Percentiles rank a stretch among this genome's conserved stretches.
Evolutionary conservation across 139 green algal genomes (phyloP).

Genomic region (Parachlorella kessleri): DNA sequence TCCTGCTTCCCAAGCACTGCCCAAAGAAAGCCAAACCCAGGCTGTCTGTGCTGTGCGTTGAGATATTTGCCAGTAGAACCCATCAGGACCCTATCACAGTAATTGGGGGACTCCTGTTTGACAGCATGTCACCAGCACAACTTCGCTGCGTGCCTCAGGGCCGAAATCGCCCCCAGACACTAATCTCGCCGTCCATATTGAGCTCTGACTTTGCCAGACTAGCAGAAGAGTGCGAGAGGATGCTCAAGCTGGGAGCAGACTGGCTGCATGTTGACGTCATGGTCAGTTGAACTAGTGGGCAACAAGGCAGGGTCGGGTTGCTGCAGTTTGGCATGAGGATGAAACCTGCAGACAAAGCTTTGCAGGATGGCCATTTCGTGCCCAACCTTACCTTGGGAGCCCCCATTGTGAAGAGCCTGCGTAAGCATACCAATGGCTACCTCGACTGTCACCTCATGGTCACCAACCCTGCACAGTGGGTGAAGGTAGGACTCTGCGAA

Average conservation of each 20-base stretch:
- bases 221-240: constrained; percentile 63
- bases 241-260: constrained; percentile 74
- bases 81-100: too few species aligned
- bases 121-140: too few species aligned
- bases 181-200: constrained; percentile 70
- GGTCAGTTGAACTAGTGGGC: too few species aligned
- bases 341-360: neutral
- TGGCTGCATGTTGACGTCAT: constrained; percentile 77
- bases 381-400: constrained; percentile 89
- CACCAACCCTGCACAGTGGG: constrained; percentile 65
- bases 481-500: constrained; percentile 47
- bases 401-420: constrained; percentile 72
- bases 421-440: constrained; percentile 75
- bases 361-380: constrained; percentile 83
- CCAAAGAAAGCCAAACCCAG: too few species aligned
- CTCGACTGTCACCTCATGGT: constrained; percentile 87
- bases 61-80: too few species aligned
- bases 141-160: neutral
- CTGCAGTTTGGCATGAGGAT: too few species aligned
- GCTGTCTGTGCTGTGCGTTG: too few species aligned
- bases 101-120: too few species aligned
- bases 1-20: too few species aligned
- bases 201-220: constrained; percentile 78
- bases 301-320: too few species aligned
- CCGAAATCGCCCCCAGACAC: constrained; percentile 16